Conservation (phyloP, 345 rosid species). For the Isatis tinctoria region DNA sequence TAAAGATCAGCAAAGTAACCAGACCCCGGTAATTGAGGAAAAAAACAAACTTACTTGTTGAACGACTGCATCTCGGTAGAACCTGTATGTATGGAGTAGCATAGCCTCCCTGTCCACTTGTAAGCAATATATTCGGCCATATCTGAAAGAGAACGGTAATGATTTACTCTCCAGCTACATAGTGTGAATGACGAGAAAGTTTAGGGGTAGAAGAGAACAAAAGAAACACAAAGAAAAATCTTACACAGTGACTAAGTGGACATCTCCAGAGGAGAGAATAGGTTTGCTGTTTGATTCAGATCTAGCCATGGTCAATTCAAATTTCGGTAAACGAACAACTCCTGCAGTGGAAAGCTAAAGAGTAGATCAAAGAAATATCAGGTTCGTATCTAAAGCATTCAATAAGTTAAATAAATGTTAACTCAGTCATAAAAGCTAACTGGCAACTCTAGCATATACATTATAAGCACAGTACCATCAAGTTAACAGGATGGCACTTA, state of each 20-base stretch:
- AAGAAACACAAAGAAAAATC: conserved; percentile 31
- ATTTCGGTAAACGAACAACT: conserved; percentile 79
- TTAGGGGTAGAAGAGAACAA: background rate
- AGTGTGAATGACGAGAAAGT: background rate
- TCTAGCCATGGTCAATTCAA: conserved; percentile 93
- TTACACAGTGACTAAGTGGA: conserved; percentile 79
- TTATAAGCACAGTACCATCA: background rate
- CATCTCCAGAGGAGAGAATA: conserved; percentile 84
- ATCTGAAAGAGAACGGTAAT: conserved; percentile 46
- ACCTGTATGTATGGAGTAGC: conserved; percentile 83
- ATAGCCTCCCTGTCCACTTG: conserved; percentile 97
- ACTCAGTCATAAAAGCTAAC: conserved; percentile 9
- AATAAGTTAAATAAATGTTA: background rate
- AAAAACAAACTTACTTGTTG: conserved; percentile 64
- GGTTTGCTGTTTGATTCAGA: conserved; percentile 84
- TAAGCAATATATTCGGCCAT: conserved; percentile 97
- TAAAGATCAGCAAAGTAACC: background rate
- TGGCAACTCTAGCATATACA: conserved; percentile 3
- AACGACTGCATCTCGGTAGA: conserved; percentile 94
- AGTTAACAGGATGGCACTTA: conserved; percentile 1
- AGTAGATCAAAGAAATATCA: conserved; percentile 24
- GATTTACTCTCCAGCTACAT: background rate
- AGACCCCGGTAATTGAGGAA: conserved; percentile 4
- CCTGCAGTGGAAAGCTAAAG: conserved; percentile 93
- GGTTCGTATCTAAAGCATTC: background rate